These are phyloP conservation scores for Mucor mucedo DNA, from an alignment of 371 early-diverging fungal species.

Conservation along the genomic window DNA sequence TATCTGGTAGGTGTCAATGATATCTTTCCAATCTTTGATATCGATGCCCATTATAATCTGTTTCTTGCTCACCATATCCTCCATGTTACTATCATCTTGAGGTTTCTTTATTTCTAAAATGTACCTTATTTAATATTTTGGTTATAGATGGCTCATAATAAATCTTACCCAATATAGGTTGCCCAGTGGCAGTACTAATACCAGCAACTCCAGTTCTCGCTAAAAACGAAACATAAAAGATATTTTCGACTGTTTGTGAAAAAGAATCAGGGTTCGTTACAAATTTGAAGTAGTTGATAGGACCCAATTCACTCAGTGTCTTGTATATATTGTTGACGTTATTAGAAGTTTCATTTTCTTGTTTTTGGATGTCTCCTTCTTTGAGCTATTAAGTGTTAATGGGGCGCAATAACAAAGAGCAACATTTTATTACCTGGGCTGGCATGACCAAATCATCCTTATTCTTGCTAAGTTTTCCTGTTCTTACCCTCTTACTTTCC, in stretches of 20 bases:
- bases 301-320: constrained; percentile 62
- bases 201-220: constrained; percentile 82
- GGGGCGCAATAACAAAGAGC: too few relatives aligned
- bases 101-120: constrained; percentile 34
- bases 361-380: constrained; percentile 74
- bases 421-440: constrained; percentile 28
- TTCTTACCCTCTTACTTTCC: constrained; percentile 41
- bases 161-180: constrained; percentile 65
- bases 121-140: background rate
- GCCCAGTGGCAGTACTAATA: constrained; percentile 74
- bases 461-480: constrained; percentile 42
- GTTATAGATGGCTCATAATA: constrained; percentile 26
- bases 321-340: constrained; percentile 73
- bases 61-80: constrained; percentile 69
- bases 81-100: constrained; percentile 69
- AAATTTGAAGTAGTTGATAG: constrained; percentile 82
- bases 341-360: constrained; percentile 89
- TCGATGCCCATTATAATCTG: constrained; percentile 87
- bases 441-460: constrained; percentile 50
- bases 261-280: constrained; percentile 91
- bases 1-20: constrained; percentile 73
- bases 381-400: constrained; percentile 51
- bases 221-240: constrained; percentile 93
- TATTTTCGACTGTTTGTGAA: constrained; percentile 92
- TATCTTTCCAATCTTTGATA: constrained; percentile 69